Evolutionary conservation across 176 grass and related monocot genomes (phyloP).

Genomic region (Elaeis guineensis): DNA sequence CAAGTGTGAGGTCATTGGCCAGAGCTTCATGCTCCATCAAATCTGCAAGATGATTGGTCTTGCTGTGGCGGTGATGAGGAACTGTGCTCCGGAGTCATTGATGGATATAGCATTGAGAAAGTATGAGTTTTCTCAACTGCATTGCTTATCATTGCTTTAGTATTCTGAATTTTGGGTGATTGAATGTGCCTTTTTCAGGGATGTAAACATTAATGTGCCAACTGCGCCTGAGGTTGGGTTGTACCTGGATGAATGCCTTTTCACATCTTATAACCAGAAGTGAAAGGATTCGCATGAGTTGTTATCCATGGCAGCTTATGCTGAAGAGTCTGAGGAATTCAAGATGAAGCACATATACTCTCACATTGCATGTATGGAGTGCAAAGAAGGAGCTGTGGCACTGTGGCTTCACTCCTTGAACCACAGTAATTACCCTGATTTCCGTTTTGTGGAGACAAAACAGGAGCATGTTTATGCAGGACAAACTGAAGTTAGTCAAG

Average conservation of each 20-base stretch:
- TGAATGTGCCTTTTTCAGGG: constrained; percentile 38
- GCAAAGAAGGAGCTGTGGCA: constrained; percentile 76
- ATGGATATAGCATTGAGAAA: constrained; percentile 68
- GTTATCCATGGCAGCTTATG: constrained; percentile 74
- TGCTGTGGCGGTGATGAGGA: constrained; percentile 81
- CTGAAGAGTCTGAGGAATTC: constrained; percentile 63
- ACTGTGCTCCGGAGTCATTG: constrained; percentile 60
- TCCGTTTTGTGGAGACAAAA: constrained; percentile 37
- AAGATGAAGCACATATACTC: constrained; percentile 80
- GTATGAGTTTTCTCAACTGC: constrained; percentile 33
- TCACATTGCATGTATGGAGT: constrained; percentile 91
- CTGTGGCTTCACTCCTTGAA: constrained; percentile 90
- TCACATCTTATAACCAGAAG: constrained; percentile 77
- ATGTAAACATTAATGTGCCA: constrained; percentile 83
- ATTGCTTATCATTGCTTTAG: neutral
- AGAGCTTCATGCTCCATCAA: constrained; percentile 97
- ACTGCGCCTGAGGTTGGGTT: constrained; percentile 86
- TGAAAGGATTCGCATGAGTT: constrained; percentile 86
- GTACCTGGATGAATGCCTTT: constrained; percentile 77
- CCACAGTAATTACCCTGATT: constrained; percentile 81
- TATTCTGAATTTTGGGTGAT: neutral
- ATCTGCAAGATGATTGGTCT: constrained; percentile 87
- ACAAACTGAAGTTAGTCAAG: constrained; percentile 3
- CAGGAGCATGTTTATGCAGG: constrained; percentile 9
- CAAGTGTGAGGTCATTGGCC: constrained; percentile 85